Evolutionary conservation across 2,329 filamentous ascomycete species (phyloP).

Genomic region (Botrytis squamosa): DNA sequence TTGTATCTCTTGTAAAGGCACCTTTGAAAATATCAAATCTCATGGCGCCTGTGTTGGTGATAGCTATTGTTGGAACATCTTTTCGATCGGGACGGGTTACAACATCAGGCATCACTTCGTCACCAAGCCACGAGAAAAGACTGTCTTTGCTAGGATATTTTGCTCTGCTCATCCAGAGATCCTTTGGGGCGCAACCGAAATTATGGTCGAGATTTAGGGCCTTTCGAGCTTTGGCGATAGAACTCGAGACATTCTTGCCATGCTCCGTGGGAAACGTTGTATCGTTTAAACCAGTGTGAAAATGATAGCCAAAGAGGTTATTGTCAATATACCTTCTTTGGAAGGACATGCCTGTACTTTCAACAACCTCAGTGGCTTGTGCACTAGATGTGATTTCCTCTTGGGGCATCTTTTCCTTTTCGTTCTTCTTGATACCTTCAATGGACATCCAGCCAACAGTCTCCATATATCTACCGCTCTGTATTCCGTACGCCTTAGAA

Average conservation of each 20-base stretch:
- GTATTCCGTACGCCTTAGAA: slow-evolving; percentile 72
- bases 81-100: slow-evolving; percentile 57
- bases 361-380: slow-evolving; percentile 4
- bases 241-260: slow-evolving; percentile 67
- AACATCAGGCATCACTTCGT: slow-evolving; percentile 69
- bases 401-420: slow-evolving; percentile 35
- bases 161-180: slow-evolving; percentile 78
- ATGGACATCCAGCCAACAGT: slow-evolving; percentile 93
- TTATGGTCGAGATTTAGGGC: slow-evolving; percentile 68
- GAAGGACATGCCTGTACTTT: slow-evolving; percentile 55
- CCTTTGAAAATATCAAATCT: slow-evolving; percentile 96
- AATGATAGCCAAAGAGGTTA: slow-evolving; percentile 79
- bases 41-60: slow-evolving; percentile 87
- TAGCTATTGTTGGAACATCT: slow-evolving; percentile 64
- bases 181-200: slow-evolving; percentile 79
- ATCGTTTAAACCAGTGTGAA: slow-evolving; percentile 73
- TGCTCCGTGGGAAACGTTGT: slow-evolving; percentile 73
- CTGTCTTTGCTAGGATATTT: slow-evolving; percentile 72
- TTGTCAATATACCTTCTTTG: slow-evolving; percentile 87
- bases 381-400: neutral
- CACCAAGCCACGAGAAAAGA: slow-evolving; percentile 78
- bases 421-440: slow-evolving; percentile 50
- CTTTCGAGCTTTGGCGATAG: slow-evolving; percentile 69
- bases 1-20: slow-evolving; percentile 82
- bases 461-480: slow-evolving; percentile 90